Evolutionary conservation across 2,329 filamentous ascomycete genomes (phyloP).

Genomic region (Trichoderma arundinaceum): DNA sequence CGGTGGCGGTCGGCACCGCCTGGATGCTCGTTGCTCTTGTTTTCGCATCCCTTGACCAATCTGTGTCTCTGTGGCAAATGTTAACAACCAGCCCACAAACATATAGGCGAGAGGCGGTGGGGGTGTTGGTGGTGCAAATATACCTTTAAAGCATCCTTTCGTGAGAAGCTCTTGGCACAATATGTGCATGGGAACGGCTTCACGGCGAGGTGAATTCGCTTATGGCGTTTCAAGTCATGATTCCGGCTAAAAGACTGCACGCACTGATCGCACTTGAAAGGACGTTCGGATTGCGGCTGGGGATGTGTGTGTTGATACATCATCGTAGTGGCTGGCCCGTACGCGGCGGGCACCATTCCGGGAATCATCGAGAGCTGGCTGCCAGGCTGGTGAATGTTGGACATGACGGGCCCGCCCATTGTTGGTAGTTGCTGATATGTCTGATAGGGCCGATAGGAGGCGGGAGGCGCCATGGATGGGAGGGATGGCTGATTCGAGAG

Average conservation of each 20-base stretch:
- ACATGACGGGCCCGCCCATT: conserved; percentile 73
- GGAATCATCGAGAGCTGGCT: conserved; percentile 74
- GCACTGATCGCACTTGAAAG: conserved; percentile 93
- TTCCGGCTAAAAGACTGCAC: conserved; percentile 94
- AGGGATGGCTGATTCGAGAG: conserved; percentile 36
- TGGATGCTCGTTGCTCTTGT: conserved; percentile 40
- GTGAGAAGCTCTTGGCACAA: conserved; percentile 95
- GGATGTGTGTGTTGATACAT: conserved; percentile 66
- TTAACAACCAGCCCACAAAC: conserved; percentile 33
- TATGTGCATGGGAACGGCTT: conserved; percentile 92
- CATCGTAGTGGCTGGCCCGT: conserved; percentile 58
- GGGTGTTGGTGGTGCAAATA: conserved; percentile 37
- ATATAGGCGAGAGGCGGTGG: neutral
- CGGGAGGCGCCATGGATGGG: conserved; percentile 54
- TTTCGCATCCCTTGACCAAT: conserved; percentile 67
- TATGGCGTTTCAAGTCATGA: conserved; percentile 94
- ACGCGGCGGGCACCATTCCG: conserved; percentile 59
- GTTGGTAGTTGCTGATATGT: conserved; percentile 60
- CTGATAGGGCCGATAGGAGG: conserved; percentile 56
- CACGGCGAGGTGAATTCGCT: conserved; percentile 90
- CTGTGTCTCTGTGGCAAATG: conserved; percentile 57
- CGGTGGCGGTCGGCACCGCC: conserved; percentile 34
- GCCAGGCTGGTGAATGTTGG: conserved; percentile 77
- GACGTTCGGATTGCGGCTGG: conserved; percentile 69
- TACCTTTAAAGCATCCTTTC: conserved; percentile 97